Base-by-base conservation (phyloP, 768 basidiomycete species). In the Suillus subaureus region DNA sequence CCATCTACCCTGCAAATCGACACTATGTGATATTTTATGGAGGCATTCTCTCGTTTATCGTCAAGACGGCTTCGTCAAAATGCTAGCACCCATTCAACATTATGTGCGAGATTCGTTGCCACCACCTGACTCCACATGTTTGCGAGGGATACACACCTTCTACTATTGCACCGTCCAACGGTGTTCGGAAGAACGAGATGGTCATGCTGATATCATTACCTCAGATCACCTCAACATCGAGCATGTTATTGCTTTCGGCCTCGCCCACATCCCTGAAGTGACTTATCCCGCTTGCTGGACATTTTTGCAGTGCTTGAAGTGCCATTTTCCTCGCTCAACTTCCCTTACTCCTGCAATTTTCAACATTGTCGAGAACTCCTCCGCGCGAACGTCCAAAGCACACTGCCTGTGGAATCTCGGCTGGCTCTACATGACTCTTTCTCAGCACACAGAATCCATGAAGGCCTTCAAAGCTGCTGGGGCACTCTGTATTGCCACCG, bases 61-160 rank as follows among this genome's bases (percentile, higher is more conserved):
- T 33, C 31, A 43, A 12, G 43, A 15, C 43, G 15, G 7, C 7
- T 62, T 62, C 23, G 13, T 45, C 39, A 43, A 33, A 2, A 11
- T 62, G 21, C 31, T 45, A 0, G 18, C 61, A 0, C 49, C 61
- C 23, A 45, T 62, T 62, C 61, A 18, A 8, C 45, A 43, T 33
- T 62, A 42, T 49, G 49, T 62, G 45, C 61, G 4, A 43, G 31
- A 45, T 51, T 26, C 61, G 2, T 21, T 62, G 42, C 61, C 7
- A 31, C 11, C 1, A 28, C 26, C 31, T 26, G 43, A 45, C 4
- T 49, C 35, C 23, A 16, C 7, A 3, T 9, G 15, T 16, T 28
- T 52, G 51, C 51, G 0, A 28, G 51, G 18, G 26, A 52, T 52
- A 52, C 51, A 26, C 3, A 31, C 31, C 49, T 49, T 51, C 61